A percentile compares a stretch with the other conserved stretches of the same genome.
Evolutionary conservation across 169 alveolate species (phyloP).

Genomic region (Cryptosporidium sp.): DNA sequence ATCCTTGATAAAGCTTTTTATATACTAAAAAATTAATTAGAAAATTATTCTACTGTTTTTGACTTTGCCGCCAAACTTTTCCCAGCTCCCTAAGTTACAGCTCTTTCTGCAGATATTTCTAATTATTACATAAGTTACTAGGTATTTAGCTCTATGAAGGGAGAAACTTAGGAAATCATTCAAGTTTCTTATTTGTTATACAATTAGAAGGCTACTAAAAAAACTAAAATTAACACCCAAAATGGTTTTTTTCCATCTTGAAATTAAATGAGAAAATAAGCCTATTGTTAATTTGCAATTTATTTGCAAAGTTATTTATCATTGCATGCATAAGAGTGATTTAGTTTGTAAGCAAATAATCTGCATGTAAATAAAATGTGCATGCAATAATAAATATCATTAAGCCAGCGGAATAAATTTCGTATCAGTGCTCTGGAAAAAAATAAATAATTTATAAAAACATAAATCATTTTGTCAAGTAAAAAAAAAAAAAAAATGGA

Average conservation of each 20-base stretch:
- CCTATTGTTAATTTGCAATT: no score
- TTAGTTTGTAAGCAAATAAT: no score
- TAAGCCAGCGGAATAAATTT: background rate
- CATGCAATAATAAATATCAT: background rate
- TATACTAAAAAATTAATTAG: background rate
- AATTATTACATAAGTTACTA: background rate
- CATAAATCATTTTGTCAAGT: constrained; percentile 4
- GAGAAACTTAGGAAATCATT: background rate
- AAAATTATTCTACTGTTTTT: background rate
- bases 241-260: background rate
- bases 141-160: background rate
- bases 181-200: no score
- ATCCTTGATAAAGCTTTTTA: constrained; percentile 1
- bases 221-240: background rate
- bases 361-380: no score
- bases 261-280: no score
- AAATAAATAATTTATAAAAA: background rate
- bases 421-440: background rate
- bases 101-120: background rate
- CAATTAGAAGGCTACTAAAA: background rate
- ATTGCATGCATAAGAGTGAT: no score
- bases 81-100: no score
- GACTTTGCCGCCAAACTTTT: background rate
- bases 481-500: background rate
- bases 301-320: no score